These are phyloP conservation scores for Canavalia gladiata DNA, from an alignment of 306 rosid genomes.

Conservation along the genomic window DNA sequence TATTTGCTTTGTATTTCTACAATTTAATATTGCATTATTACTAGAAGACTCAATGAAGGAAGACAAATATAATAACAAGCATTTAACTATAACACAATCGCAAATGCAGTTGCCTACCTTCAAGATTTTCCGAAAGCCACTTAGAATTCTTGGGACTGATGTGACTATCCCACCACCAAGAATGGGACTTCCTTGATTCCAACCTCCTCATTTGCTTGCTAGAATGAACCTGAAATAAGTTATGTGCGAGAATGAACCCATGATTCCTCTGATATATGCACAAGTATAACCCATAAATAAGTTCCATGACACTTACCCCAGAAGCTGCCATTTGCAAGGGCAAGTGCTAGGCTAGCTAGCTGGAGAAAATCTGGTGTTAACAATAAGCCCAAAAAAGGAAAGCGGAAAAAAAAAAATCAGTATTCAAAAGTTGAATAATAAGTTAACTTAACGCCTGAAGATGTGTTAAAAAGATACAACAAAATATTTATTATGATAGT, in stretches of 20 bases:
- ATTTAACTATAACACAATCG: slow-evolving; percentile 24
- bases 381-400: background rate
- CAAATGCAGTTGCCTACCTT: slow-evolving; percentile 60
- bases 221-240: slow-evolving; percentile 55
- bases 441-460: slow-evolving; percentile 27
- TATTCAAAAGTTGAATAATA: slow-evolving; percentile 23
- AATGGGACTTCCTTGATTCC: slow-evolving; percentile 78
- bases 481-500: slow-evolving; percentile 20
- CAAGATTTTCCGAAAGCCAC: slow-evolving; percentile 92
- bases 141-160: slow-evolving; percentile 79
- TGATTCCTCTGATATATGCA: slow-evolving; percentile 24
- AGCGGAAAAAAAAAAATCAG: slow-evolving; percentile 23
- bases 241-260: background rate
- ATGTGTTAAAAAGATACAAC: slow-evolving; percentile 30
- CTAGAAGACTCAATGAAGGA: background rate
- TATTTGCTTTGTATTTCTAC: background rate
- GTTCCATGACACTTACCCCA: slow-evolving; percentile 57
- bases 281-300: background rate
- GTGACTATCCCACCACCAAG: slow-evolving; percentile 99
- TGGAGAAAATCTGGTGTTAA: slow-evolving; percentile 29
- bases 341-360: slow-evolving; percentile 27
- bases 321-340: slow-evolving; percentile 67
- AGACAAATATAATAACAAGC: slow-evolving; percentile 2
- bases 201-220: slow-evolving; percentile 66
- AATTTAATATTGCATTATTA: slow-evolving; percentile 11